Evolutionary conservation across 805 yeast species (phyloP).

Genomic region (Candida patagonica): DNA sequence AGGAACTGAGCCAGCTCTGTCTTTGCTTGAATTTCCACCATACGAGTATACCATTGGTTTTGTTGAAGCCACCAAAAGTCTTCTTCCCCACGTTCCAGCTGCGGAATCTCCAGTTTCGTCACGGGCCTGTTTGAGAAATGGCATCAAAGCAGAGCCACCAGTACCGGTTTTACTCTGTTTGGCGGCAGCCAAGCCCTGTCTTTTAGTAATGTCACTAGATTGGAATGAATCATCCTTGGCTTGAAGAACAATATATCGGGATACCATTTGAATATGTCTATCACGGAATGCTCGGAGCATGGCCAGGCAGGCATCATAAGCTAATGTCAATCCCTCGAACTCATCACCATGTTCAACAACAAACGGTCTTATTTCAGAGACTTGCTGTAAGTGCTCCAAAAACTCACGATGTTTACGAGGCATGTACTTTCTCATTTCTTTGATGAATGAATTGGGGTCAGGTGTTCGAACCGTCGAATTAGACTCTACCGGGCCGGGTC

Average conservation of each 20-base stretch:
- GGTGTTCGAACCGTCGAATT: slow-evolving; percentile 10
- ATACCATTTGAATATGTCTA: slow-evolving; percentile 86
- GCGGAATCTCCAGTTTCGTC: slow-evolving; percentile 94
- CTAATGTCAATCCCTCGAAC: slow-evolving; percentile 49
- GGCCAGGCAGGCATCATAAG: slow-evolving; percentile 84
- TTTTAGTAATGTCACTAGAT: slow-evolving; percentile 42
- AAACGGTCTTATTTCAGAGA: slow-evolving; percentile 53
- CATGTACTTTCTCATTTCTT: slow-evolving; percentile 84
- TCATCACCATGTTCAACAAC: slow-evolving; percentile 37
- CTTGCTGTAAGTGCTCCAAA: slow-evolving; percentile 47
- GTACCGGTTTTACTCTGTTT: slow-evolving; percentile 67
- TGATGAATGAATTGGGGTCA: slow-evolving; percentile 48
- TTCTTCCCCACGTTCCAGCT: slow-evolving; percentile 85
- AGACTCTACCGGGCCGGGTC: slow-evolving; percentile 11
- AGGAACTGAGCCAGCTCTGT: too few species aligned
- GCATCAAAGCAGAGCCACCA: slow-evolving; percentile 87
- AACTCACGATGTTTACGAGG: slow-evolving; percentile 79
- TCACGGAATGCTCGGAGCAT: slow-evolving; percentile 84
- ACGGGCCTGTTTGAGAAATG: slow-evolving; percentile 89
- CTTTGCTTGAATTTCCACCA: too few species aligned
- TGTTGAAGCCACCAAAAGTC: slow-evolving; percentile 29
- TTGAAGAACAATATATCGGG: slow-evolving; percentile 75
- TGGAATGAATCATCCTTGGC: slow-evolving; percentile 43
- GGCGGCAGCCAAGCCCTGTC: slow-evolving; percentile 45
- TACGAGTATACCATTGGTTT: not conserved